Percentiles rank a stretch among this genome's conserved stretches.
Conservation (phyloP, 176 grass and related monocot genomes). For the Pontederia crassipes region DNA sequence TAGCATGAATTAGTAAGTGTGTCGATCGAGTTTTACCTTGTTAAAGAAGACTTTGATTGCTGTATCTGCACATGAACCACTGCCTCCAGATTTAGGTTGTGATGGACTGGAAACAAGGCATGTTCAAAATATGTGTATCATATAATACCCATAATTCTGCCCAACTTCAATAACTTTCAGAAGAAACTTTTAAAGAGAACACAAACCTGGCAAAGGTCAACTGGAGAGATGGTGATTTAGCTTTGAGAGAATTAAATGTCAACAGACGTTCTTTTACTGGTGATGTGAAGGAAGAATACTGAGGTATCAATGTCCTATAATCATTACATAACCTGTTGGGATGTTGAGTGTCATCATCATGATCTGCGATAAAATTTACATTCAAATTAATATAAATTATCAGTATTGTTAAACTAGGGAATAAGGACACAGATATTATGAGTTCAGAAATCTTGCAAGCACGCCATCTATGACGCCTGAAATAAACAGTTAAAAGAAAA, state of each 20-base stretch:
- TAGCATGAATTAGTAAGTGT: constrained; percentile 5
- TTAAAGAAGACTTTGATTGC: constrained; percentile 69
- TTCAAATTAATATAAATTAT: neutral
- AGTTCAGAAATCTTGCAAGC: too few species aligned
- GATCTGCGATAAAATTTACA: constrained; percentile 32
- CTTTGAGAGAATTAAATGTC: constrained; percentile 32
- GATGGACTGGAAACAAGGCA: constrained; percentile 50
- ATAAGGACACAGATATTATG: neutral
- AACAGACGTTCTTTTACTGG: constrained; percentile 49
- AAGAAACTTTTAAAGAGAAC: constrained; percentile 19
- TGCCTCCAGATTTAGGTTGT: constrained; percentile 43
- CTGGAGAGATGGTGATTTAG: constrained; percentile 66
- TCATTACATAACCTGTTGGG: constrained; percentile 60
- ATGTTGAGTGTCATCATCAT: constrained; percentile 29
- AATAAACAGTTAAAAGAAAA: neutral
- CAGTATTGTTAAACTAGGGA: neutral
- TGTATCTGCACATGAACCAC: constrained; percentile 65
- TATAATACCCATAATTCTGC: neutral
- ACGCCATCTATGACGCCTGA: too few species aligned
- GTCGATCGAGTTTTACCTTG: constrained; percentile 41
- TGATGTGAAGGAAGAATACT: constrained; percentile 53
- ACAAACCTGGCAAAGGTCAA: constrained; percentile 79
- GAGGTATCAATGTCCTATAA: constrained; percentile 38
- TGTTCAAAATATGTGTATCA: constrained; percentile 17
- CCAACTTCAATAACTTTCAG: constrained; percentile 15